phyloP scores from a whole-genome alignment of 306 rosid genomes.

The Oxytropis ochrocephala region DNA sequence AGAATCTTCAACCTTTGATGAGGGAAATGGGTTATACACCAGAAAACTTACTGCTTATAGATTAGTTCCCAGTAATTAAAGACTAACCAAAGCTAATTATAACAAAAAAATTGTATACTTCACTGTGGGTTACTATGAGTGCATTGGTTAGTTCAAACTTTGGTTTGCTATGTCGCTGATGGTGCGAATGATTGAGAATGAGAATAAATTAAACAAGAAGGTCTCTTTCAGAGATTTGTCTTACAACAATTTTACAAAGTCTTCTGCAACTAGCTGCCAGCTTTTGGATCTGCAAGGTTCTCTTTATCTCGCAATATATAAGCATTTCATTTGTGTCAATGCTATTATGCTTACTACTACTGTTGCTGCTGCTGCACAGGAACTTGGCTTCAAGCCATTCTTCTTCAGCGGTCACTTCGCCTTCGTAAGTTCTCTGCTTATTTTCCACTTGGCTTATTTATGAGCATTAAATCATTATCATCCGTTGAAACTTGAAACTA shows the following conservation, averaged over 20 bases:
- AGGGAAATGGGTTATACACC: slow-evolving; percentile 23
- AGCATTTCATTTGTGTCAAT: neutral
- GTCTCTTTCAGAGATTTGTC: slow-evolving; percentile 63
- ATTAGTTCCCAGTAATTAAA: slow-evolving; percentile 7
- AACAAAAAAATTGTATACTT: neutral
- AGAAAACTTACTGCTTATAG: slow-evolving; percentile 11
- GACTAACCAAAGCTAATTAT: neutral
- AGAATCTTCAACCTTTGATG: slow-evolving; percentile 40
- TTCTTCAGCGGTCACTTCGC: slow-evolving; percentile 20
- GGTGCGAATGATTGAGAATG: neutral
- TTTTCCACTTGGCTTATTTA: neutral
- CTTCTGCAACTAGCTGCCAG: slow-evolving; percentile 28
- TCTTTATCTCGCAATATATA: neutral
- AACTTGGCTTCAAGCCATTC: slow-evolving; percentile 62
- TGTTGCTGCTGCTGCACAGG: slow-evolving; percentile 25
- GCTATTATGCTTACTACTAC: neutral
- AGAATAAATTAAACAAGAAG: neutral
- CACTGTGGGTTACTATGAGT: neutral
- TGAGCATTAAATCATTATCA: neutral
- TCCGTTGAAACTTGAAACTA: slow-evolving; percentile 5
- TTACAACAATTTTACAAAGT: slow-evolving; percentile 62
- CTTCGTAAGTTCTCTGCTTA: slow-evolving; percentile 36
- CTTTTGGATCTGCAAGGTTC: slow-evolving; percentile 37
- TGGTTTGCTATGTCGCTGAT: neutral
- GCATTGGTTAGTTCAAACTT: neutral